Evolutionary conservation across 352 stramenopile species (phyloP).

Genomic region (Phytophthora aleatoria): DNA sequence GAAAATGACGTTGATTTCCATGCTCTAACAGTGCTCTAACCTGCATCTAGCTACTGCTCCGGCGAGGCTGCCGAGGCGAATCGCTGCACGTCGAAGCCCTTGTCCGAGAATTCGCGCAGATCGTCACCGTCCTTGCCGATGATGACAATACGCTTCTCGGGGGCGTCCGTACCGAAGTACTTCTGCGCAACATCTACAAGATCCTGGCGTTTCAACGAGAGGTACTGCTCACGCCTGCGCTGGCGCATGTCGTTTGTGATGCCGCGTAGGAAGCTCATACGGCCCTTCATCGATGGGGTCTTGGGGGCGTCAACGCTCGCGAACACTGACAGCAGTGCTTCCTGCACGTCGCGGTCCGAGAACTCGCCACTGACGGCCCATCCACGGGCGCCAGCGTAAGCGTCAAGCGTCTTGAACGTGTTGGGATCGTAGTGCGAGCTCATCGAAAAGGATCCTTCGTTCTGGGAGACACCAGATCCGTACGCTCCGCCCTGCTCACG

Average conservation of each 20-base stretch:
- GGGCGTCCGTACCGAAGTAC: constrained; percentile 45
- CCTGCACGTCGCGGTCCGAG: constrained; percentile 74
- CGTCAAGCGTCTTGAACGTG: constrained; percentile 76
- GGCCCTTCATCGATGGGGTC: constrained; percentile 75
- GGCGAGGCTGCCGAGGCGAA: constrained; percentile 28
- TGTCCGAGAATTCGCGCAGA: constrained; percentile 47
- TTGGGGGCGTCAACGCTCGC: constrained; percentile 76
- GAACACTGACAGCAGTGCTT: constrained; percentile 84
- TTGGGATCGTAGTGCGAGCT: constrained; percentile 89
- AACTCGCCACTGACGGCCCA: constrained; percentile 65
- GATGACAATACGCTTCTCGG: constrained; percentile 51
- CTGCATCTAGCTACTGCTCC: constrained; percentile 8
- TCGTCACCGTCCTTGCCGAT: constrained; percentile 63
- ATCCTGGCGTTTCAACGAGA: constrained; percentile 45
- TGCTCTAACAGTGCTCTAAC: constrained; percentile 12
- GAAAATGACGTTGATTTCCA: constrained; percentile 18
- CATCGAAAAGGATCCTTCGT: constrained; percentile 80
- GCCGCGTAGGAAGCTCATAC: constrained; percentile 76
- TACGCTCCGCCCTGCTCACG: constrained; percentile 83
- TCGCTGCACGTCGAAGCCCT: constrained; percentile 47
- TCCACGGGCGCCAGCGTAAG: constrained; percentile 58
- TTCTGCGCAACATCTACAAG: constrained; percentile 62
- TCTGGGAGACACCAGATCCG: constrained; percentile 69
- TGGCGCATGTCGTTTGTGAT: constrained; percentile 89
- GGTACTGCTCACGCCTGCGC: constrained; percentile 68